Evolutionary conservation across 2,329 filamentous ascomycete species (phyloP), one percentile per base, ranked within the genome.

Genomic region (Parascedosporium putredinis): DNA sequence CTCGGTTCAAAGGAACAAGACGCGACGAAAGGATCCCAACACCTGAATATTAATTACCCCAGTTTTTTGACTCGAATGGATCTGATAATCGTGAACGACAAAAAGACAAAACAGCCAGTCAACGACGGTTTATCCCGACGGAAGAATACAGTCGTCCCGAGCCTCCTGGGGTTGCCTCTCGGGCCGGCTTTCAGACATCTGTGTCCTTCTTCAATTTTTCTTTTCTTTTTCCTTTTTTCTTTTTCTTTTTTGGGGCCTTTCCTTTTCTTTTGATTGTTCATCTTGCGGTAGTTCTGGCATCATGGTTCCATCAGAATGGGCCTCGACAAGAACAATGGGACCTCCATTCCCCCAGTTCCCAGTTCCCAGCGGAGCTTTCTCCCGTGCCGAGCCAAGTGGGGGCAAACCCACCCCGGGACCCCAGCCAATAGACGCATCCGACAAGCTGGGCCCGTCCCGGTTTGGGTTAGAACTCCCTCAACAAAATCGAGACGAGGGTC

Each of bases 401-500:
- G 36, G n/a, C n/a, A n/a, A n/a, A n/a, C n/a, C n/a, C 14, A 40
- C 5, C 8, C 18, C 12, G 12, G 27, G 22, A 16, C 12, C n/a
- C 36, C 36, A 40, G 23, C 42, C 42, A 45, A 45, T 45, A 7
- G 20, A 9, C 12, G 20, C 24, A 23, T 8, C 14, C 27, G n/a
- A 8, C 24, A 25, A 20, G 42, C 42, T 45, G 24, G 27, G 24
- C 12, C 22, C 22, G 14, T n/a, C 24, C 42, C 42, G 6, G 5
- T 45, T 29, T 23, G 23, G 42, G 24, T 29, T 25, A 45, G 22
- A 29, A 45, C 24, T n/a, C n/a, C 42, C 42, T 45, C 42, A 45
- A 45, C 42, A 45, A 45, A 45, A 45, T 29, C 42, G n/a, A 45
- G 42, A 45, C 42, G 23, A 45, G 42, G 14, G 23, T 43, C 22